Evolutionary conservation across 1,284 basidiomycete genomes (phyloP), one percentile per base, ranked within the genome.

Genomic region (Heterobasidion irregulare): DNA sequence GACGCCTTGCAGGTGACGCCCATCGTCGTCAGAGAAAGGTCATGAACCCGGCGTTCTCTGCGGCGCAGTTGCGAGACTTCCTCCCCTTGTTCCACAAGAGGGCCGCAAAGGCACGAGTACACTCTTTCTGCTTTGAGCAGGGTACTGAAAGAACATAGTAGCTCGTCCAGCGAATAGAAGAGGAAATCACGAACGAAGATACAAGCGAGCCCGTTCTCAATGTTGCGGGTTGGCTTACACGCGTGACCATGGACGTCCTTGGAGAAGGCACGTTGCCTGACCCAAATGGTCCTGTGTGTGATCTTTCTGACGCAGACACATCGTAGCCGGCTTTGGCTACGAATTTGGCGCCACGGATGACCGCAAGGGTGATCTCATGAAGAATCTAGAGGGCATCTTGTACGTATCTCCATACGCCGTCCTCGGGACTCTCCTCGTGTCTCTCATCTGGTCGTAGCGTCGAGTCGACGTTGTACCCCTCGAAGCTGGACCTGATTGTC

Each of bases 231-330:
- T 77, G 71, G 68, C 67, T 80, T 13, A 69, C 68, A 2, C 70
- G 73, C 35, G 68, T 71, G 33, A 78, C 77, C 1, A 63, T 80
- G 26, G 78, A 80, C 56, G 66, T 78, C 8, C 78, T 81, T 51
- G 76, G 77, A n/a, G 63, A 65, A 56, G 62, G 66, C 66, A 43
- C 10, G 54, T 47, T 4, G 2, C 15, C 26, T n/a, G 8, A 47
- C 41, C 5, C 10, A 15, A 6, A 50, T 10, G 10, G 13, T 63
- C 26, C 12, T 18, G 6, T 35, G 56, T 6, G 7, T 12, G 32
- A 1, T 33, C n/a, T 26, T 26, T 2, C 6, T 32, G 19, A 34
- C 3, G 34, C 12, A 18, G 33, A 36, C 5, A n/a, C 8, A 2
- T 33, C 8, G 7, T 38, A 69, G 67, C 62, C 15, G 68, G 67